Evolutionary conservation across 2,329 filamentous ascomycete genomes (phyloP), one percentile per base, ranked within the genome.

Genomic region (Alternaria infectoria): DNA sequence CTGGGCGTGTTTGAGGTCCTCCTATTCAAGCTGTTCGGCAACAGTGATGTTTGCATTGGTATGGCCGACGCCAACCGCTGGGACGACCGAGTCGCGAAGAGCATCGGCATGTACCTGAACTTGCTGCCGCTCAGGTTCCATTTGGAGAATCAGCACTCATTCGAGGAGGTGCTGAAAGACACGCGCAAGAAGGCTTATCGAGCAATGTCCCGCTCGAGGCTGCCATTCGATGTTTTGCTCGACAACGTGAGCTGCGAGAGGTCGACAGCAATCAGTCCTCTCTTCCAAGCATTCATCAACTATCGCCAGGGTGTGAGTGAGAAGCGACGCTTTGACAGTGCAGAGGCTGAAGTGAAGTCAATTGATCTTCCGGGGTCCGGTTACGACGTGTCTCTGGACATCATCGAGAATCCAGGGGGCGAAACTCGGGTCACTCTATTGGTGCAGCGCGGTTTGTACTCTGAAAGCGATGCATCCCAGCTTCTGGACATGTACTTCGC

Each of bases 221-320:
- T 87, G 4, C 86, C 86, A 0, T 85, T 87, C 56, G 82, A 87
- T 46, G 74, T 83, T 0, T 64, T 88, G 0, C 73, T 88, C 0
- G 69, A 82, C 0, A 74, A 84, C 25, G 73, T 88, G 2, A 71
- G 77, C 3, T 76, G 83, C 1, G 65, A 77, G 0, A 74, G 84
- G 2, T 82, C 83, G 0, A 59, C 79, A 0, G 62, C 74, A 0
- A 67, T 82, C 54, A 81, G 65, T 30, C 86, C 86, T 0, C 36
- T 88, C 1, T 87, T 87, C 75, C 86, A 88, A 68, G 79, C 74
- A 1, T 80, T 83, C 19, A 66, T 86, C 43, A 80, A 87, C 70
- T 86, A 86, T 15, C 28, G 45, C 82, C 56, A 85, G 6, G 80
- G 77, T 0, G 72, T 79, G 0, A 57, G 68, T 9, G 56, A 61